Base-by-base conservation (phyloP, 192 early-diverging fungal species). In the Anaeromyces robustus region DNA sequence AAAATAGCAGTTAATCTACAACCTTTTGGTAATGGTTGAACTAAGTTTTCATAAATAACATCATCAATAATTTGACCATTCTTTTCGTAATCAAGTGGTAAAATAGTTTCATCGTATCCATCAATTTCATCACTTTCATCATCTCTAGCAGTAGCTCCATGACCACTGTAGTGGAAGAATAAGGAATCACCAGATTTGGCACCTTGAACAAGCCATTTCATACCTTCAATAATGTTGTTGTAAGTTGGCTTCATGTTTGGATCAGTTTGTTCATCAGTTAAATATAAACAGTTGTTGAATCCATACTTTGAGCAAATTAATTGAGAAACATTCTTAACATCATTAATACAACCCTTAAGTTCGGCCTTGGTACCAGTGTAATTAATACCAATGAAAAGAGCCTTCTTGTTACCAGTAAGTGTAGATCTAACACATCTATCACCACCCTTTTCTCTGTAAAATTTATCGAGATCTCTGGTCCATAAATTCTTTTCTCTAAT, bases 1-100 rank as follows among this genome's bases (percentile, higher is more conserved):
- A 94, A 94, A 41, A 95, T 90, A 1, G 90, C 93, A 1, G 94
- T 95, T 82, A 96, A 82, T 29, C 93, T 89, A 78, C 88, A 91
- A 30, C 94, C 90, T 26, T 83, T 85, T 30, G 92, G 92, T 77
- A 88, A 82, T 13, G 80, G 77, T 37, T 83, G 78, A 22, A 86
- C 87, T 30, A 88, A 39, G 14, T 85, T 14, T 11, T 4, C 39
- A 77, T 87, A 87, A 30, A 88, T 37, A 19, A 78, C 79, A 29
- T 95, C 92, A 83, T 95, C 94, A 37, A 81, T 30, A 68, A 84
- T 86, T 7, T 85, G 81, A 9, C 86, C 86, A n/a, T 5, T 1
- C 19, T 26, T 82, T 82, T 52, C 43, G 22, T 52, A 52, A 68
- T 87, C 86, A 30, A 84, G 30, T 17, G 86, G 82, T 29, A 43